Base-by-base conservation (phyloP, 164 flowering plant species). In the Vitis amurensis region DNA sequence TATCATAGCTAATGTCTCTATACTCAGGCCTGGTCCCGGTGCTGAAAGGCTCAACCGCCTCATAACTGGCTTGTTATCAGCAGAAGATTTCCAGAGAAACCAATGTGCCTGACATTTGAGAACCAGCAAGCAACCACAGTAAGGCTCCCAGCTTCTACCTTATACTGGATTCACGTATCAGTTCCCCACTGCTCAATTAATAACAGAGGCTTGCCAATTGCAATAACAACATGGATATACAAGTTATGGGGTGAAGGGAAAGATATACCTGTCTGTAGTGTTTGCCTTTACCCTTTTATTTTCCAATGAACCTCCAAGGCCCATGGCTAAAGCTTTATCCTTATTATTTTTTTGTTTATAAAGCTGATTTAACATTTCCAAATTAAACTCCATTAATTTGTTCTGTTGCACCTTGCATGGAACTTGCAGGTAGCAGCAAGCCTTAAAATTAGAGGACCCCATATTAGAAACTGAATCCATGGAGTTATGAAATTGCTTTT, bases 21-120 rank as follows among this genome's bases (percentile, higher is more conserved):
- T 68, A 11, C 78, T 92, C 13, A 82, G 55, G 61, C 94, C 94
- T 2, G 92, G 93, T 59, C 84, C 80, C 17, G 93, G 94, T 53
- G 93, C 92, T 17, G 85, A 83, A 66, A 83, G 97, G 76, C 66
- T 92, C n/a, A 78, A 69, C 59, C 68, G 15, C 5, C 91, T 91
- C 55, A 80, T 89, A 50, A 49, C n/a, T 47, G 80, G 85, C 53
- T 75, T 91, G 76, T 29, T 88, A 66, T 82, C 89, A 15, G 80
- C 73, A 1, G 79, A 81, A 15, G 84, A 85, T 79, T 87, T 89
- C 27, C 73, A 77, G 62, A 66, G 69, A 29, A 85, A 74, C 68
- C 97, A 85, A 11, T 91, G 97, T 75, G 66, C 61, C 27, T 88
- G 82, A 81, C 53, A 23, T 15, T 16, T 4, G 8, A 30, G 53